These are phyloP conservation scores for Austroboletus eburneus DNA, from an alignment of 768 basidiomycete genomes.

Conservation along the genomic window DNA sequence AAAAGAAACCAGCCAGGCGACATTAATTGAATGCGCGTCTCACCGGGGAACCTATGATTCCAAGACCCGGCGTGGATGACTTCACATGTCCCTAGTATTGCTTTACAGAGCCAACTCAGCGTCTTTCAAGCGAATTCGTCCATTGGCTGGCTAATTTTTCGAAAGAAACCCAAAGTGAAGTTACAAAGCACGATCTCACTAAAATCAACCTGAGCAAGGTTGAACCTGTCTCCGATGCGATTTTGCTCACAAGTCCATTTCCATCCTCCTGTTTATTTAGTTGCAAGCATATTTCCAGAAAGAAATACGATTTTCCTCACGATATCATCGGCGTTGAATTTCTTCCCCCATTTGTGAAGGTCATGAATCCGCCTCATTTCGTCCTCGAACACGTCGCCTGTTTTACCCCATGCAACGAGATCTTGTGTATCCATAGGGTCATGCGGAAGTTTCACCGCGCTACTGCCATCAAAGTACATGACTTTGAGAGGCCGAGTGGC, in stretches of 20 bases:
- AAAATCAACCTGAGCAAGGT: background rate
- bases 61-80: slow-evolving; percentile 22
- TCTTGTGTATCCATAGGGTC: slow-evolving; percentile 48
- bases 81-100: background rate
- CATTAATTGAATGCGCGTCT: slow-evolving; percentile 32
- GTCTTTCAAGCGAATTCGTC: too few relatives aligned
- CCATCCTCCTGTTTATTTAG: slow-evolving; percentile 17
- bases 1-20: slow-evolving; percentile 33
- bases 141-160: slow-evolving; percentile 5
- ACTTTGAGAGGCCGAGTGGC: slow-evolving; percentile 36
- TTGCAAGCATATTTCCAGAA: background rate
- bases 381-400: slow-evolving; percentile 9
- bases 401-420: slow-evolving; percentile 39
- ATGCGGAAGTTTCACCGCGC: slow-evolving; percentile 40
- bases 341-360: slow-evolving; percentile 44
- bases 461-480: slow-evolving; percentile 51
- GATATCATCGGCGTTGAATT: slow-evolving; percentile 41
- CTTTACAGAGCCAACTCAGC: background rate
- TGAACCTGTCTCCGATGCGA: background rate
- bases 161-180: slow-evolving; percentile 26
- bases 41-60: slow-evolving; percentile 34
- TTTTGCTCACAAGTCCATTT: slow-evolving; percentile 31
- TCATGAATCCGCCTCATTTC: slow-evolving; percentile 36
- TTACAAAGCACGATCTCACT: slow-evolving; percentile 38
- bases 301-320: slow-evolving; percentile 31